Evolutionary conservation across 306 rosid genomes (phyloP).

Genomic region (Mucuna pruriens): DNA sequence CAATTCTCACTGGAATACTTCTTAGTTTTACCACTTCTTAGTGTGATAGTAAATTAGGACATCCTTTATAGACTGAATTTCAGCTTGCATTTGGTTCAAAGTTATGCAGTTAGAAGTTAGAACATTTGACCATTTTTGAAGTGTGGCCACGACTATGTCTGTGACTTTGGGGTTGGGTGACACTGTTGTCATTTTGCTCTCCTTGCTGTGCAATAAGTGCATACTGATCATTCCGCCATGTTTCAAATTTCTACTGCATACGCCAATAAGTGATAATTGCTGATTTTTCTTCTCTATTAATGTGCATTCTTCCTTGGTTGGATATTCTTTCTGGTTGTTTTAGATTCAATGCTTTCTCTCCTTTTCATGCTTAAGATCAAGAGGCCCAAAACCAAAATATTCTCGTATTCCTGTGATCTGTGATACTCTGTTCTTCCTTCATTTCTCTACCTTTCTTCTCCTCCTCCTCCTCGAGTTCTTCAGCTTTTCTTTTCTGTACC

Average conservation of each 20-base stretch:
- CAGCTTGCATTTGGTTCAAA: not conserved
- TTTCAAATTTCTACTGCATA: not conserved
- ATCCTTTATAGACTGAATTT: constrained; percentile 2
- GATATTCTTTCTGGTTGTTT: constrained; percentile 14
- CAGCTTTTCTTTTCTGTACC: not conserved
- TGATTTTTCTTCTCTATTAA: constrained; percentile 27
- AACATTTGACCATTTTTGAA: constrained; percentile 14
- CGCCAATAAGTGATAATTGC: not conserved
- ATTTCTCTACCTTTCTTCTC: not conserved
- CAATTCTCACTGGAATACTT: not conserved
- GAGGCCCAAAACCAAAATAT: not conserved
- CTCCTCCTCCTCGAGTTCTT: not conserved
- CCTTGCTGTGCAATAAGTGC: not conserved
- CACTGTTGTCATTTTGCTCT: not conserved
- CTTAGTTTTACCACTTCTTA: not conserved
- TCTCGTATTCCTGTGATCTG: not conserved
- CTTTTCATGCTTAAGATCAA: not conserved
- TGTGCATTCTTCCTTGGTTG: not conserved
- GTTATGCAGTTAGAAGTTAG: constrained; percentile 16
- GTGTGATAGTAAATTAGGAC: not conserved
- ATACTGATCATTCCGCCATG: constrained; percentile 8
- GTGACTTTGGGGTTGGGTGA: not conserved
- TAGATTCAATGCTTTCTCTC: constrained; percentile 21
- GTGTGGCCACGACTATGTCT: not conserved
- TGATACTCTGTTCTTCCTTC: not conserved